Base-by-base conservation (phyloP, 2,329 filamentous ascomycete genomes). In the Aureobasidium pullulans region DNA sequence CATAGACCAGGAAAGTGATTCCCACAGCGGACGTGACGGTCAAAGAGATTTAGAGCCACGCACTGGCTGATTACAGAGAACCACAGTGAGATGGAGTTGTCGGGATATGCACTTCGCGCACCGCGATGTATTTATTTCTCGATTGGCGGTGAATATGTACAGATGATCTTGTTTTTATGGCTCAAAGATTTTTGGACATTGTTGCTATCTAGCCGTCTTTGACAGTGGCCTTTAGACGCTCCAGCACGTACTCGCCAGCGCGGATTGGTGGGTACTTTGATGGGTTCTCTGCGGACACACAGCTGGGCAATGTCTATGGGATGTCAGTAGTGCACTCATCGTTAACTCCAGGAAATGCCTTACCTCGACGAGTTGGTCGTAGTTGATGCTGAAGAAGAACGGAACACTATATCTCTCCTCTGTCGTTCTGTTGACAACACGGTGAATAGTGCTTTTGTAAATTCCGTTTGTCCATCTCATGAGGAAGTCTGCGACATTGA, bases 371-470 rank as follows among this genome's bases (percentile, higher is more conserved):
- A 52, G 36, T 36, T 56, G 40, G 4, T 61, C 59, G 28, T 61
- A 61, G 23, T 61, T 61, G 59, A 61, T 49, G 32, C 36, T 44
- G 16, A 61, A 78, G 68, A 83, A 84, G 52, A 84, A 78, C 0
- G 81, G 79, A 15, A 84, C 72, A 10, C 77, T 81, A 66, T 82
- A 84, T 37, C 82, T 73, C 65, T 83, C 77, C 6, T 69, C 70
- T 1, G 72, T 72, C 2, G 76, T 77, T 43, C 74, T 73, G 70
- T 83, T 83, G 63, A 84, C 77, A 29, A 84, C 81, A 10, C 81
- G 72, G 66, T 84, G 82, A 6, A 81, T 67, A 47, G 76, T 81
- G 66, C 77, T 80, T 66, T 76, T 78, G 70, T 82, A 84, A 47
- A 72, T 68, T 15, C 78, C 76, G 57, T 79, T 78, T 10, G 80